Evolutionary conservation across 2,329 filamentous ascomycete genomes (phyloP).

Genomic region (Fonsecaea nubica): DNA sequence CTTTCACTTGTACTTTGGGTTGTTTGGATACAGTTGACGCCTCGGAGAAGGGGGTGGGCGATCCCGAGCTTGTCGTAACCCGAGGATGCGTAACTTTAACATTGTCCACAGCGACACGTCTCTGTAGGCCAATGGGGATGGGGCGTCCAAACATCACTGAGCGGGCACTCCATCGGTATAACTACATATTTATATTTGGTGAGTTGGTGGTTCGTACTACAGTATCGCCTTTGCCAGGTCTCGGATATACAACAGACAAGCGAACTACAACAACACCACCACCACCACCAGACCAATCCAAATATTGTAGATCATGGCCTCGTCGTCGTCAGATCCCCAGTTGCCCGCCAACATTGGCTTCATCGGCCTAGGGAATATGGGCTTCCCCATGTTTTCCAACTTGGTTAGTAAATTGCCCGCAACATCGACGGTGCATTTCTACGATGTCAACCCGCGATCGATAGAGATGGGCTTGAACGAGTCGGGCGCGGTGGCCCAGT

Average conservation of each 20-base stretch:
- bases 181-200: neutral
- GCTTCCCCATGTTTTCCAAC: constrained; percentile 59
- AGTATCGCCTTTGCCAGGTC: neutral
- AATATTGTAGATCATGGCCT: neutral
- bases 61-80: too few species aligned
- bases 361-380: constrained; percentile 62
- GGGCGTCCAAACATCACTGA: neutral
- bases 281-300: neutral
- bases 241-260: neutral
- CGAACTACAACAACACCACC: neutral
- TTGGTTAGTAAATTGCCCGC: constrained; percentile 54
- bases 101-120: too few species aligned
- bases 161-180: neutral
- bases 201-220: neutral
- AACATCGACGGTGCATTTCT: constrained; percentile 54
- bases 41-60: too few species aligned
- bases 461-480: constrained; percentile 41
- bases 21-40: too few species aligned
- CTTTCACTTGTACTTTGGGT: too few species aligned
- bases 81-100: too few species aligned
- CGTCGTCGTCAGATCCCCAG: constrained; percentile 1
- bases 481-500: constrained; percentile 50
- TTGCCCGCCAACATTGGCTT: constrained; percentile 46
- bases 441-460: constrained; percentile 53
- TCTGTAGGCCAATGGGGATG: neutral